A percentile compares a stretch with the other conserved stretches of the same genome.
Evolutionary conservation across 2,329 filamentous ascomycete genomes (phyloP).

Genomic region (Cercospora janseana): DNA sequence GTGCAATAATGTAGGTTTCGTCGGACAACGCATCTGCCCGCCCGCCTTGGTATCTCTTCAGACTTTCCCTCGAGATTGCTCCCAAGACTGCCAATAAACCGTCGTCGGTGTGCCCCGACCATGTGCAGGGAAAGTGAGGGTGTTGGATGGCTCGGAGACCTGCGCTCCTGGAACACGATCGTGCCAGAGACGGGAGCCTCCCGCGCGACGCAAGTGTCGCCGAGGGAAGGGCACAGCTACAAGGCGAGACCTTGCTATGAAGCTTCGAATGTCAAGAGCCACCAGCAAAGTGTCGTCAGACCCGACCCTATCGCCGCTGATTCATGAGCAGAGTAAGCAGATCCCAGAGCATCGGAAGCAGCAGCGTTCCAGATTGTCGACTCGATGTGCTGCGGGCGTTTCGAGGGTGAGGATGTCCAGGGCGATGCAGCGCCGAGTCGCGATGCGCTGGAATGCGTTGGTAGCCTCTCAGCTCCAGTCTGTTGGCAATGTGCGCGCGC

Average conservation of each 20-base stretch:
- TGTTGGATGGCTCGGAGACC: too few relatives aligned
- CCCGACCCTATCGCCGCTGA: not conserved
- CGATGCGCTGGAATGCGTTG: constrained; percentile 18
- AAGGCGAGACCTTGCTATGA: not conserved
- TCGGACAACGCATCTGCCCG: too few relatives aligned
- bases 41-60: too few relatives aligned
- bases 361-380: constrained; percentile 2
- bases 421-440: not conserved
- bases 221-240: not conserved
- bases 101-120: too few relatives aligned
- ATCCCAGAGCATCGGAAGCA: not conserved
- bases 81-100: too few relatives aligned
- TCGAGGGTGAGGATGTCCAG: not conserved
- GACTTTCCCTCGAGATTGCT: too few relatives aligned
- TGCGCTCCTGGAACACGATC: too few relatives aligned
- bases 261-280: not conserved
- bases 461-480: constrained; percentile 9
- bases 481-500: not conserved
- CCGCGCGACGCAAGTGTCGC: too few relatives aligned
- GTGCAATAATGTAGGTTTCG: too few relatives aligned
- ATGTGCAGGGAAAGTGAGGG: too few relatives aligned
- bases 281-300: constrained; percentile 1
- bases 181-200: too few relatives aligned
- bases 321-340: not conserved
- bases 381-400: constrained; percentile 6